These are phyloP conservation scores for Plasmopara muralis DNA, from an alignment of 352 stramenopile species.

Conservation along the genomic window DNA sequence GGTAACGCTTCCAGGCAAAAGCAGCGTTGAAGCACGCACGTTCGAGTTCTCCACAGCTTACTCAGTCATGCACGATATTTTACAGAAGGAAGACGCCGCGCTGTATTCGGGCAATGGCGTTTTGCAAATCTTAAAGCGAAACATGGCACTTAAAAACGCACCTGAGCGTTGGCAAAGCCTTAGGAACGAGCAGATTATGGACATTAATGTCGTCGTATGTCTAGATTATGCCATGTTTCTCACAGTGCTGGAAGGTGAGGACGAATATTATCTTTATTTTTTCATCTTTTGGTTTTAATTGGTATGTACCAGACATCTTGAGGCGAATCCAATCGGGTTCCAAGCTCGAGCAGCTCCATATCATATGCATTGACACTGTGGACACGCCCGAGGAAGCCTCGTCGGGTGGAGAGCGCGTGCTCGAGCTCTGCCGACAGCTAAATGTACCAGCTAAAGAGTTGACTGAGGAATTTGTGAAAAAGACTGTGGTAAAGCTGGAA, in stretches of 20 bases:
- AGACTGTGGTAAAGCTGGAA: conserved; percentile 39
- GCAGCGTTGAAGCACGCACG: conserved; percentile 23
- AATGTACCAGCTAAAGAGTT: conserved; percentile 26
- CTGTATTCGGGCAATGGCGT: conserved; percentile 61
- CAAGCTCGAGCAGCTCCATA: conserved; percentile 49
- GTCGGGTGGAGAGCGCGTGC: conserved; percentile 37
- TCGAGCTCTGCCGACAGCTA: conserved; percentile 47
- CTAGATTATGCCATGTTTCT: conserved; percentile 81
- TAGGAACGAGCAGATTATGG: conserved; percentile 45
- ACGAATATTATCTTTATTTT: conserved; percentile 9
- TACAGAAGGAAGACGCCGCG: conserved; percentile 45
- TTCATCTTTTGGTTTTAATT: conserved; percentile 1
- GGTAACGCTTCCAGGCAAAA: conserved; percentile 55
- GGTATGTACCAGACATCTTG: conserved; percentile 33
- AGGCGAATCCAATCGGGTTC: conserved; percentile 42
- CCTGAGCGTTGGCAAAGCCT: conserved; percentile 77
- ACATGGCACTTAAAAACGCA: conserved; percentile 60
- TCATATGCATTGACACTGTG: conserved; percentile 75
- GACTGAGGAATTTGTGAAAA: conserved; percentile 38
- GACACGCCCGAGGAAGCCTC: conserved; percentile 66
- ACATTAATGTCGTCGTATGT: conserved; percentile 72
- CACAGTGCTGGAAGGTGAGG: conserved; percentile 54
- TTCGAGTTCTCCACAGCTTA: conserved; percentile 78
- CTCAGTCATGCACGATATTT: conserved; percentile 40
- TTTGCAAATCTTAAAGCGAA: conserved; percentile 59